Evolutionary conservation across 495 filamentous ascomycete species (phyloP).

Genomic region (Lophiostoma macrostomum): DNA sequence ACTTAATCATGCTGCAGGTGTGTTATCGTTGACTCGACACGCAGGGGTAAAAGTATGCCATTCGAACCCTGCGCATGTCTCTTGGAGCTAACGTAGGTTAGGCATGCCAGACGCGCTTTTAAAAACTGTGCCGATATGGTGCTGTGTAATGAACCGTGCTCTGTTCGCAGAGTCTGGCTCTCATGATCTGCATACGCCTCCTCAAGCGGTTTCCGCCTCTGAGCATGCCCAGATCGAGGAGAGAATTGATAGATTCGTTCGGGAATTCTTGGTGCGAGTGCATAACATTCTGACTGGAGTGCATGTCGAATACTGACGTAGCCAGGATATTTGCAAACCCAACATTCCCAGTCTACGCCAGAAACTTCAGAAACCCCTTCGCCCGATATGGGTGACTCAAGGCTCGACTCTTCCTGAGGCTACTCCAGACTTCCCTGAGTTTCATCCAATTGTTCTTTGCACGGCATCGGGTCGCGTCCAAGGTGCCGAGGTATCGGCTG

Average conservation of each 20-base stretch:
- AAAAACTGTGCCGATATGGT: constrained; percentile 95
- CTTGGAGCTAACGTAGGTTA: constrained; percentile 33
- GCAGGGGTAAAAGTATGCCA: constrained; percentile 72
- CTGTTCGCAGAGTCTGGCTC: constrained; percentile 58
- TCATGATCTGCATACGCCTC: constrained; percentile 61
- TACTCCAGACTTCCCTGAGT: constrained; percentile 38
- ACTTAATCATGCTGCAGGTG: constrained; percentile 53
- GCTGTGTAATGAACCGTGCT: constrained; percentile 73
- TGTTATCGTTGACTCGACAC: constrained; percentile 93
- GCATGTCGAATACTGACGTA: background rate
- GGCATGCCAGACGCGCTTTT: constrained; percentile 89
- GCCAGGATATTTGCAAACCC: constrained; percentile 48
- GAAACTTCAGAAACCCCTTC: constrained; percentile 55
- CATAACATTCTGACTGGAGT: background rate
- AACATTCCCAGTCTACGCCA: constrained; percentile 41
- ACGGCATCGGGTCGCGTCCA: constrained; percentile 69
- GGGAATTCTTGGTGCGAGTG: constrained; percentile 51
- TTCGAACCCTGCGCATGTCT: too few relatives aligned
- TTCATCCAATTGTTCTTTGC: constrained; percentile 72
- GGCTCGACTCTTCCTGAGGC: constrained; percentile 37
- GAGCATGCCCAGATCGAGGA: constrained; percentile 78
- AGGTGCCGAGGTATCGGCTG: constrained; percentile 63
- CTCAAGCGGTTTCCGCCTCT: constrained; percentile 62
- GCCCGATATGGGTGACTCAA: constrained; percentile 62
- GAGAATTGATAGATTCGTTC: constrained; percentile 64